A percentile compares a stretch with the other conserved stretches of the same genome.
Evolutionary conservation across 148 eudicot genomes (phyloP).

Genomic region (Chenopodium berlandieri): DNA sequence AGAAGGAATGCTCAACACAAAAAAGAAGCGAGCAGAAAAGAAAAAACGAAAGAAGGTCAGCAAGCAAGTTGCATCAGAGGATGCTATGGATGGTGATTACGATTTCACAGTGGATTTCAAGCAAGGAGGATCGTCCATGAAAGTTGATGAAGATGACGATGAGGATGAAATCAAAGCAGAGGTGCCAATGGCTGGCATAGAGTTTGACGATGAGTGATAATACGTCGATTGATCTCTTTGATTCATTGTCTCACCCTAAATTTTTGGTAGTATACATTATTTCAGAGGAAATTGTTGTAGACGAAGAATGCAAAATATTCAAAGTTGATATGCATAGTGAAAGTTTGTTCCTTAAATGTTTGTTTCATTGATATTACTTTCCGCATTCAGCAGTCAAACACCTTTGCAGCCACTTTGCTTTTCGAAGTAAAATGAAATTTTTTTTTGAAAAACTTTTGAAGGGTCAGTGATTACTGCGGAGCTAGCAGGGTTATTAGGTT

Average conservation of each 20-base stretch:
- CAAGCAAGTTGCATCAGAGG: conserved; percentile 42
- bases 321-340: conserved; percentile 10
- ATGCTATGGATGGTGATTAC: conserved; percentile 65
- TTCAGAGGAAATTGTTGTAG: background rate
- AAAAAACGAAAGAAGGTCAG: conserved; percentile 61
- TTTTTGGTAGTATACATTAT: conserved; percentile 25
- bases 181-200: conserved; percentile 49
- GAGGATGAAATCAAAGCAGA: conserved; percentile 46
- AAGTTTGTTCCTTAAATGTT: background rate
- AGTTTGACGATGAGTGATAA: conserved; percentile 38
- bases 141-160: conserved; percentile 45
- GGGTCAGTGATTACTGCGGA: too few species aligned
- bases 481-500: too few species aligned
- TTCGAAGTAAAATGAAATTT: too few species aligned
- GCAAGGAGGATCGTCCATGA: conserved; percentile 46
- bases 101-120: conserved; percentile 82
- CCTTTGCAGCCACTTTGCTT: background rate
- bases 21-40: conserved; percentile 66
- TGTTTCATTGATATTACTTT: background rate
- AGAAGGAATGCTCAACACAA: conserved; percentile 81
- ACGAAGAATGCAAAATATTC: background rate
- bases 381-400: background rate
- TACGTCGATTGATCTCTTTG: background rate
- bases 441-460: too few species aligned
- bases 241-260: conserved; percentile 1